Conservation (phyloP, 805 yeast species). For the Candida takata region DNA sequence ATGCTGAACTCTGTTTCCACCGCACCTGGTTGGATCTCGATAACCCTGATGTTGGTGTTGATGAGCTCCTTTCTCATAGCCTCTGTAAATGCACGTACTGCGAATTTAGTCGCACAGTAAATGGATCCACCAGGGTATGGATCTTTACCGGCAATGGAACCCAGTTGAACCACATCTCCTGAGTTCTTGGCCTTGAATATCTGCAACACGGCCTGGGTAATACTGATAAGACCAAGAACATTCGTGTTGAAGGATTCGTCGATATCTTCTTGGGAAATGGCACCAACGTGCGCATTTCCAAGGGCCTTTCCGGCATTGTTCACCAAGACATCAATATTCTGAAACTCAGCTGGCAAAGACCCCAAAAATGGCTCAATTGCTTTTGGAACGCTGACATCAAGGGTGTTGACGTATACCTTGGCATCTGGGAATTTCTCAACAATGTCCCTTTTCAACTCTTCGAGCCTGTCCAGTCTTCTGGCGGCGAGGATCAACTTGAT, state of each 20-base stretch:
- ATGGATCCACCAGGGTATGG: slow-evolving; percentile 76
- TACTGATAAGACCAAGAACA: slow-evolving; percentile 75
- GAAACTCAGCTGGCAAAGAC: slow-evolving; percentile 49
- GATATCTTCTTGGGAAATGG: slow-evolving; percentile 55
- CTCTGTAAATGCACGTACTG: slow-evolving; percentile 64
- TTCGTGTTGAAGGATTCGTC: slow-evolving; percentile 77
- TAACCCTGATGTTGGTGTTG: slow-evolving; percentile 58
- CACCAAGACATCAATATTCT: slow-evolving; percentile 57
- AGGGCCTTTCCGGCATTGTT: slow-evolving; percentile 78
- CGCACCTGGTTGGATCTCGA: slow-evolving; percentile 63
- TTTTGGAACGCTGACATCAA: slow-evolving; percentile 53
- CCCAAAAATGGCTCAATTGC: slow-evolving; percentile 46
- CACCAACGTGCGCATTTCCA: slow-evolving; percentile 74
- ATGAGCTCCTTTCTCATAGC: slow-evolving; percentile 70
- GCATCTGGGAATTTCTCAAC: slow-evolving; percentile 39
- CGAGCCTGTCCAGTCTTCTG: slow-evolving; percentile 58
- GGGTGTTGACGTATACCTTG: slow-evolving; percentile 36
- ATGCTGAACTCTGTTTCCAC: slow-evolving; percentile 63
- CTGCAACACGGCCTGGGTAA: slow-evolving; percentile 75
- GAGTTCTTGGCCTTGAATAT: slow-evolving; percentile 60
- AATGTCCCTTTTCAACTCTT: slow-evolving; percentile 42
- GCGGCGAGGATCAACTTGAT: slow-evolving; percentile 71
- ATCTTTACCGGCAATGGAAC: slow-evolving; percentile 75
- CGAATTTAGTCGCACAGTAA: slow-evolving; percentile 71
- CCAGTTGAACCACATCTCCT: slow-evolving; percentile 70